Conservation (phyloP, 768 basidiomycete genomes). For the Panaeolus papilionaceus region DNA sequence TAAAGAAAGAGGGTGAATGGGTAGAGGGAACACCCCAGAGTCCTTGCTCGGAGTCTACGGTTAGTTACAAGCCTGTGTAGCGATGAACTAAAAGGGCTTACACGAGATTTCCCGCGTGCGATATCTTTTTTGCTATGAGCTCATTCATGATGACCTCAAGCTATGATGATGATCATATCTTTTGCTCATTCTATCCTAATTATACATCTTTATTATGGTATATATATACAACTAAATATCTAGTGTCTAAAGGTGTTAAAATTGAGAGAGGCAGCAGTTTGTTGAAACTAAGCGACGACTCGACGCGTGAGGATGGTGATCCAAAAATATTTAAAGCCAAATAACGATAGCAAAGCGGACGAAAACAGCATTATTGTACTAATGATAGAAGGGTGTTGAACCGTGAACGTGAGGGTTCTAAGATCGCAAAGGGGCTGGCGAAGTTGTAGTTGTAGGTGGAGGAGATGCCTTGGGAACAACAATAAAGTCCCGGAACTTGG, state of each 20-base stretch:
- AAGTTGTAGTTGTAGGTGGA: slow-evolving; percentile 37
- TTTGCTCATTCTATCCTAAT: slow-evolving; percentile 17
- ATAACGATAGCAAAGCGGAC: slow-evolving; percentile 13
- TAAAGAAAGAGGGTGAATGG: slow-evolving; percentile 18
- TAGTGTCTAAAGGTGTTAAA: slow-evolving; percentile 8
- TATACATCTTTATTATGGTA: slow-evolving; percentile 23
- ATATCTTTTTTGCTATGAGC: slow-evolving; percentile 19
- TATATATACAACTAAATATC: not conserved
- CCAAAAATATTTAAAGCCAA: slow-evolving; percentile 7
- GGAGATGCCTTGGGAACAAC: slow-evolving; percentile 29
- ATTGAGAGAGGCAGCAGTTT: not conserved
- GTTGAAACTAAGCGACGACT: not conserved
- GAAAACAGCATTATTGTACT: slow-evolving; percentile 5
- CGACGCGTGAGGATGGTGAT: slow-evolving; percentile 1
- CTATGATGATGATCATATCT: not conserved
- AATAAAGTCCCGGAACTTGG: slow-evolving; percentile 43
- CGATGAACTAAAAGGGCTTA: slow-evolving; percentile 13
- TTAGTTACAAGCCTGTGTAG: slow-evolving; percentile 7
- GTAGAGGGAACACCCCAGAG: not conserved
- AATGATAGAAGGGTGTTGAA: not conserved
- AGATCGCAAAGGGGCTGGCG: slow-evolving; percentile 36
- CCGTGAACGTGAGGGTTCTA: slow-evolving; percentile 14
- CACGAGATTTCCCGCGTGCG: slow-evolving; percentile 34
- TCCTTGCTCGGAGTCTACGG: slow-evolving; percentile 12
- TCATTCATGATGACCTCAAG: slow-evolving; percentile 24